phyloP scores from a whole-genome alignment of 2,329 filamentous ascomycete species.

The Botrytis fabae region DNA sequence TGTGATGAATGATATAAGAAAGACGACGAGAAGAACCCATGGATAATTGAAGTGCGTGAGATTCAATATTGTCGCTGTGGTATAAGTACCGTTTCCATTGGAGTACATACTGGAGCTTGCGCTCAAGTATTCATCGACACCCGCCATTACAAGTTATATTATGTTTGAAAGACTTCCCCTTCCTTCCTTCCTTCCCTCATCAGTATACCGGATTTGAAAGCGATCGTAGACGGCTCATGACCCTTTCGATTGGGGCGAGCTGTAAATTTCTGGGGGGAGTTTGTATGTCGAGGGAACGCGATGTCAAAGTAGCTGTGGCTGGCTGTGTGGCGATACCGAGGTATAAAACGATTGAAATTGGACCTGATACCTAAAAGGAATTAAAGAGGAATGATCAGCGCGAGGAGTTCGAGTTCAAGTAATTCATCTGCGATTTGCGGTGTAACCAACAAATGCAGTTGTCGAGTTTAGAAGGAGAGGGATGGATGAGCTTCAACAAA shows the following conservation, averaged over 20 bases:
- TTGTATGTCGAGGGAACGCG: not conserved
- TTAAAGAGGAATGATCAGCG: conserved; percentile 19
- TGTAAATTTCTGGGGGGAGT: not conserved
- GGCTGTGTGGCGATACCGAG: conserved; percentile 15
- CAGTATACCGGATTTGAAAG: conserved; percentile 33
- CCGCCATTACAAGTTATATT: conserved; percentile 39
- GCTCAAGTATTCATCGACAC: conserved; percentile 33
- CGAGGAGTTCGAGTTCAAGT: conserved; percentile 5
- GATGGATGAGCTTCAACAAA: conserved; percentile 9
- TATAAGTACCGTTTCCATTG: conserved; percentile 28
- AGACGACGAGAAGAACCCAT: conserved; percentile 63
- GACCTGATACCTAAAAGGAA: conserved; percentile 16
- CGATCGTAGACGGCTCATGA: conserved; percentile 31
- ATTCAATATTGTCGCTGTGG: conserved; percentile 32
- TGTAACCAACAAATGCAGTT: conserved; percentile 14
- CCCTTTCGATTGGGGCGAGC: conserved; percentile 20
- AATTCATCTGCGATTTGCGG: conserved; percentile 18
- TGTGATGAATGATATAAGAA: conserved; percentile 60
- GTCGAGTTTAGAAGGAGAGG: conserved; percentile 4
- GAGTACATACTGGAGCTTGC: conserved; percentile 24
- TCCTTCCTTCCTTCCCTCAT: conserved; percentile 35
- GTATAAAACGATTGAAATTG: conserved; percentile 16
- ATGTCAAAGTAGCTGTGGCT: conserved; percentile 6
- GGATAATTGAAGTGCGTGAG: conserved; percentile 54
- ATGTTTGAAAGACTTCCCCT: conserved; percentile 26